phyloP scores from a whole-genome alignment of 495 filamentous ascomycete genomes.

The Xylaria palmicola region DNA sequence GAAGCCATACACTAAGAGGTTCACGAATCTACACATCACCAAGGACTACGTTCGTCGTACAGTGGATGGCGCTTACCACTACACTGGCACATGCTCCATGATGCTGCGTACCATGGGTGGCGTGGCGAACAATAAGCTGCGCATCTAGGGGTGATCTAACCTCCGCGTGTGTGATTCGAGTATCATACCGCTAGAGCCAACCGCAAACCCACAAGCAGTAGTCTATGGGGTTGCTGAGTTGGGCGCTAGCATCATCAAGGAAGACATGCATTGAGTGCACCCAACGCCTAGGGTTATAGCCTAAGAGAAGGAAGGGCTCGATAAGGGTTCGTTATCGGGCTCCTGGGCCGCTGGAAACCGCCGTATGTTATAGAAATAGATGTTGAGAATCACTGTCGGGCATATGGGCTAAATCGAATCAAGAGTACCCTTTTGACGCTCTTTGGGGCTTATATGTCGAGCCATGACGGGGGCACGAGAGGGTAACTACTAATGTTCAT shows the following conservation, averaged over 20 bases:
- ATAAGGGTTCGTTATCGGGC: background rate
- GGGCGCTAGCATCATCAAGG: constrained; percentile 44
- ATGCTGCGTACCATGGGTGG: constrained; percentile 2
- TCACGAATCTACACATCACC: constrained; percentile 16
- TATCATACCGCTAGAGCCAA: constrained; percentile 39
- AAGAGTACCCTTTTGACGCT: too few relatives aligned
- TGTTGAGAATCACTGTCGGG: too few relatives aligned
- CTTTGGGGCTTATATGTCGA: too few relatives aligned
- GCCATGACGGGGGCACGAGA: too few relatives aligned
- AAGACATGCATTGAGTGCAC: background rate
- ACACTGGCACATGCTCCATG: constrained; percentile 13
- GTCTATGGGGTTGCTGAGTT: constrained; percentile 49
- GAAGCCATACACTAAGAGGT: constrained; percentile 8
- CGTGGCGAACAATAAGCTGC: constrained; percentile 6
- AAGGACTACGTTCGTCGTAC: constrained; percentile 17
- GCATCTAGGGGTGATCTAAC: constrained; percentile 40
- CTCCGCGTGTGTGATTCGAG: constrained; percentile 49
- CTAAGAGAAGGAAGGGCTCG: too few relatives aligned
- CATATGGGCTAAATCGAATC: too few relatives aligned
- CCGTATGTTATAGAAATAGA: too few relatives aligned
- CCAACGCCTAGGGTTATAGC: too few relatives aligned
- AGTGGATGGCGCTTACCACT: constrained; percentile 33
- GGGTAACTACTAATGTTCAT: too few relatives aligned
- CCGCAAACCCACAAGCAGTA: constrained; percentile 37
- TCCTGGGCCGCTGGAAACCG: too few relatives aligned